Conservation (phyloP, 495 filamentous ascomycete species). For the Penicillium psychrofluorescens region DNA sequence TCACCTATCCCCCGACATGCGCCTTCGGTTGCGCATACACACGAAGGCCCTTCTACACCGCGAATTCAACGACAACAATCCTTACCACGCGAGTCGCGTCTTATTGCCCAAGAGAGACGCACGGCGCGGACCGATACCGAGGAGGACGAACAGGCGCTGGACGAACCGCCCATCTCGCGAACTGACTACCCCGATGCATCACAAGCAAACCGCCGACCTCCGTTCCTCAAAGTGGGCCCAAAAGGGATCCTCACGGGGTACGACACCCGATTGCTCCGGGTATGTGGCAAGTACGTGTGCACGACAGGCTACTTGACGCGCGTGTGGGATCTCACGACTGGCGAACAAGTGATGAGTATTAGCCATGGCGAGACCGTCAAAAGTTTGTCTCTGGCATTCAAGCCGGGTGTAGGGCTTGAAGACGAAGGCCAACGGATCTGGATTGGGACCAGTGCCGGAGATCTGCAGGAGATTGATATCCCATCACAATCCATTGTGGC, state of each 20-base stretch:
- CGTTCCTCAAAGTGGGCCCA: constrained; percentile 59
- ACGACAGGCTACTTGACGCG: constrained; percentile 77
- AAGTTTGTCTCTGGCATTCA: constrained; percentile 75
- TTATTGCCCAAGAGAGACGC: constrained; percentile 16
- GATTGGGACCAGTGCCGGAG: constrained; percentile 82
- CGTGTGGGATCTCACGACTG: constrained; percentile 78
- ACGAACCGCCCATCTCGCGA: constrained; percentile 22
- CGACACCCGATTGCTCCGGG: constrained; percentile 76
- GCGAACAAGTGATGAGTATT: constrained; percentile 72
- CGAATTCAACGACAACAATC: constrained; percentile 24
- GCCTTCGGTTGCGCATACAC: constrained; percentile 3
- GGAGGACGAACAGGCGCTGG: constrained; percentile 23
- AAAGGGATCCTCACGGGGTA: constrained; percentile 74
- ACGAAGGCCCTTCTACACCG: constrained; percentile 9
- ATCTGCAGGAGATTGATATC: constrained; percentile 84
- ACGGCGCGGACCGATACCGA: constrained; percentile 17
- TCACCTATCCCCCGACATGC: constrained; percentile 12
- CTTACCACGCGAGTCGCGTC: constrained; percentile 20
- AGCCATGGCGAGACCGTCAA: constrained; percentile 72
- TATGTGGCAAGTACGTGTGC: constrained; percentile 82
- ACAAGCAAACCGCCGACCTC: constrained; percentile 75
- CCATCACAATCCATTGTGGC: constrained; percentile 55
- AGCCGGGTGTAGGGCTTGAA: constrained; percentile 62
- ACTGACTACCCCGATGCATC: constrained; percentile 79
- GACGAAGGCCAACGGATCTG: constrained; percentile 82